Base-by-base conservation (phyloP, 2,329 filamentous ascomycete species). In the Ophiocordyceps sinensis region DNA sequence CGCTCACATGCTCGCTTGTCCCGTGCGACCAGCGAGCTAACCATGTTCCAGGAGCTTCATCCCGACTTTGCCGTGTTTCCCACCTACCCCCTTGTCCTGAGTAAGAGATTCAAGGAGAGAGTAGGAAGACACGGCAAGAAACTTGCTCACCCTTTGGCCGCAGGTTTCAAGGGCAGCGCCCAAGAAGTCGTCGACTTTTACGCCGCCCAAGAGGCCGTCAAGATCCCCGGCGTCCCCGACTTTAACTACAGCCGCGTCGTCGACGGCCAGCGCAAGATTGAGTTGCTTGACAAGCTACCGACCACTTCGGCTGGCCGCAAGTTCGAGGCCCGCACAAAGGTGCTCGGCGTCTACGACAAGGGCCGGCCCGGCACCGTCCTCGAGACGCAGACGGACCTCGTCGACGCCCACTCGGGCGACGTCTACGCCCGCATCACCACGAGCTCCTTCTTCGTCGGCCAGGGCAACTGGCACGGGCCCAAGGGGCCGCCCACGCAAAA, bases 271-370 rank as follows among this genome's bases (percentile, higher is more conserved):
- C 82, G 86, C 53, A 78, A 77, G 55, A 75, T 93, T 47, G 73
- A 80, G 43, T 81, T 91, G 62, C 64, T 84, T 59, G 85, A 85
- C 64, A 76, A 79, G 8, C 70, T 94, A 5, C 86, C 86, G 12
- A 63, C 79, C 1, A 74, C 75, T 7, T 87, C 80, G 32, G 77
- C 69, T 11, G 85, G 85, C 45, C 70, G 69, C 48, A 76, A 73
- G 47, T 91, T 93, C 59, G 82, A 91, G 67, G 64, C 84, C 47
- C 75, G 82, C 51, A 78, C 71, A 53, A 87, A 82, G 57, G 82
- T 93, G 21, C 61, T 93, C 17, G 86, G 85, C 39, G 83, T 93
- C 31, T 93, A 91, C 60, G 86, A 94, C 66, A 94, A 93, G 69
- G 86, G 86, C 53, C 82, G 84, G 50, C 75, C 85, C 0, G 84